Evolutionary conservation across 805 yeast species (phyloP), one percentile per base, ranked within the genome.

Genomic region (Metschnikowia cubensis): DNA sequence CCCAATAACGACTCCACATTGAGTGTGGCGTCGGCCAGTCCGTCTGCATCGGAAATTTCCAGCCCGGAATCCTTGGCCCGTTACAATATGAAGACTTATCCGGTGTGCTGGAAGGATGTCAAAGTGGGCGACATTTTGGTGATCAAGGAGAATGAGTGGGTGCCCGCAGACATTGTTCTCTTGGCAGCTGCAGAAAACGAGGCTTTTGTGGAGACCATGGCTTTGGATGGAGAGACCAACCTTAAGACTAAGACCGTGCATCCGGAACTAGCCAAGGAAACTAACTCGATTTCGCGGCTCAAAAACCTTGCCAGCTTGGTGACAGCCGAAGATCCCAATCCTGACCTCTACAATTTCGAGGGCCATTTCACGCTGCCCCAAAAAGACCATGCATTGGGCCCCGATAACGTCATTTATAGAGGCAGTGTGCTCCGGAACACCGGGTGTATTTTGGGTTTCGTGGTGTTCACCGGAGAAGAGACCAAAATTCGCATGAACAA

Each of bases 401-500:
- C 89, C 15, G 91, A 86, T 32, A 87, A 92, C 61, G 81, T 95
- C n/a, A 70, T 88, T 1, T 94, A 92, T 65, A 77, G 99, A 63
- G 99, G 99, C 2, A 84, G 95, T 46, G 81, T 90, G 35, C 67
- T 94, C 36, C 80, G 99, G 65, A 94, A 94, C 66, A 94, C 99
- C 0, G 77, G 77, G 10, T 73, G 80, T 14, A 76, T 83, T 3
- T 62, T 88, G 21, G 99, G 97, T 0, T 62, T 92, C 56, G 97
- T 89, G 3, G 75, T 91, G 0, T 95, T 89, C 75, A 84, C 96
- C 0, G 99, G 99, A 51, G 97, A 89, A 68, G 99, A 94, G 68
- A 81, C 97, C 7, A 94, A 94, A 62, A 89, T 94, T 48, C 80
- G 98, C 67, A 89, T 90, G 96, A 95, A 94, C 69, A 92, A 97